Evolutionary conservation across 768 basidiomycete genomes (phyloP).

Genomic region (Boletus rubropictus): DNA sequence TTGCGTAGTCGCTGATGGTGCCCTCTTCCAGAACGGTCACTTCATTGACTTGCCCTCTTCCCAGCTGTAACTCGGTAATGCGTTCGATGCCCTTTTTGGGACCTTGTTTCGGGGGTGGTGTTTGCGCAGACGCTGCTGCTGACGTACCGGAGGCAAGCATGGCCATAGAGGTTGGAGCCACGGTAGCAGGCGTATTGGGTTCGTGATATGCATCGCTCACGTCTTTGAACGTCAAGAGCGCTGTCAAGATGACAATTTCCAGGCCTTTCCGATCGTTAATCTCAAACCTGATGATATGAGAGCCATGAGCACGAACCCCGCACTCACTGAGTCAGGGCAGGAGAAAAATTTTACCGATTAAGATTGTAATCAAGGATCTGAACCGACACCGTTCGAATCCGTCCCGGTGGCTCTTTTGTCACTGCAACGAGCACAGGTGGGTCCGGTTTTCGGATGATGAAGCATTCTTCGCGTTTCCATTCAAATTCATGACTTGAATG

Average conservation of each 20-base stretch:
- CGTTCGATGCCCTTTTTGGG: constrained; percentile 63
- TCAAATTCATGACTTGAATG: constrained; percentile 68
- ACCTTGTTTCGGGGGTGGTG: constrained; percentile 53
- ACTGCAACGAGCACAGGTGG: constrained; percentile 81
- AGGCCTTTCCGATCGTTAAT: constrained; percentile 81
- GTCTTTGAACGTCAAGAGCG: constrained; percentile 75
- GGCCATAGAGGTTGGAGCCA: neutral
- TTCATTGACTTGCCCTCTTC: constrained; percentile 69
- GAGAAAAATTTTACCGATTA: constrained; percentile 44
- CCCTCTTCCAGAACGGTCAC: constrained; percentile 66
- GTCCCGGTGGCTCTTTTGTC: constrained; percentile 68
- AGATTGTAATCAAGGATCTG: constrained; percentile 86
- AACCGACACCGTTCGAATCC: constrained; percentile 56
- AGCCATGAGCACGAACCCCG: neutral
- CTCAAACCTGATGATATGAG: constrained; percentile 54
- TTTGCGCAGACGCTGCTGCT: constrained; percentile 27
- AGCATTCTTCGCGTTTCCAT: constrained; percentile 83
- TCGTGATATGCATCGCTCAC: constrained; percentile 51
- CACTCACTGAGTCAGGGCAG: neutral
- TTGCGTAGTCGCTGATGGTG: constrained; percentile 57
- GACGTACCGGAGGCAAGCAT: neutral
- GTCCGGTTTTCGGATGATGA: constrained; percentile 77
- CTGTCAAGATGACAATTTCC: constrained; percentile 73
- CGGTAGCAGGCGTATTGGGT: constrained; percentile 19
- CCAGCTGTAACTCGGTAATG: constrained; percentile 65